phyloP scores from a whole-genome alignment of 116 monocot genomes.

The Dioscorea cayenensis region DNA sequence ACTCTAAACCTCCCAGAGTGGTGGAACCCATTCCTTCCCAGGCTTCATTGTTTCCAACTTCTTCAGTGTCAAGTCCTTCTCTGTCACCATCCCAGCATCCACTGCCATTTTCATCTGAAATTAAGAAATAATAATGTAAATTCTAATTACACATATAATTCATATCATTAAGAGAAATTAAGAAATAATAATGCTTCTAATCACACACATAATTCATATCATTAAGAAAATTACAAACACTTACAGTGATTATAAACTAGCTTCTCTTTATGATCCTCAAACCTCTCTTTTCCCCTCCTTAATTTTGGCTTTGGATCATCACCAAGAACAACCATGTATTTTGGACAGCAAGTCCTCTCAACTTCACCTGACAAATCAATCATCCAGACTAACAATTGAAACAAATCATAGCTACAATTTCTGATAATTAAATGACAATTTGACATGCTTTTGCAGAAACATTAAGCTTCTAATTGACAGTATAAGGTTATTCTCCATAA shows the following conservation, averaged over 20 bases:
- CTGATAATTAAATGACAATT: not conserved
- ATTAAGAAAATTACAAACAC: not conserved
- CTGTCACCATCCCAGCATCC: constrained; percentile 71
- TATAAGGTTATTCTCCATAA: too few relatives aligned
- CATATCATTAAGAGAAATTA: not conserved
- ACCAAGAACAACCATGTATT: constrained; percentile 57
- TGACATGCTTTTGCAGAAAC: not conserved
- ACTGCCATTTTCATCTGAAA: constrained; percentile 75
- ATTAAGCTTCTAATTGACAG: not conserved
- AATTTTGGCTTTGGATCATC: constrained; percentile 68
- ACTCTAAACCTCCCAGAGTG: constrained; percentile 71
- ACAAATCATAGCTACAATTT: not conserved
- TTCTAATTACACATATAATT: not conserved
- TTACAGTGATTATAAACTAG: constrained; percentile 72
- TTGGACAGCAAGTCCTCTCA: constrained; percentile 13
- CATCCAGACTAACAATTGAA: not conserved
- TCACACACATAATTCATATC: not conserved
- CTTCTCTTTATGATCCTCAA: constrained; percentile 12
- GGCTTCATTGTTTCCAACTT: constrained; percentile 65
- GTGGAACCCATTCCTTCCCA: constrained; percentile 88
- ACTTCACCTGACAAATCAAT: constrained; percentile 23
- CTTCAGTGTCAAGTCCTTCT: constrained; percentile 80
- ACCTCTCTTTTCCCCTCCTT: constrained; percentile 7
- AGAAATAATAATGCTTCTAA: constrained; percentile 9
- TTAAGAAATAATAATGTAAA: constrained; percentile 37